Base-by-base conservation (phyloP, 768 basidiomycete species). In the Auricularia auricula-judae region DNA sequence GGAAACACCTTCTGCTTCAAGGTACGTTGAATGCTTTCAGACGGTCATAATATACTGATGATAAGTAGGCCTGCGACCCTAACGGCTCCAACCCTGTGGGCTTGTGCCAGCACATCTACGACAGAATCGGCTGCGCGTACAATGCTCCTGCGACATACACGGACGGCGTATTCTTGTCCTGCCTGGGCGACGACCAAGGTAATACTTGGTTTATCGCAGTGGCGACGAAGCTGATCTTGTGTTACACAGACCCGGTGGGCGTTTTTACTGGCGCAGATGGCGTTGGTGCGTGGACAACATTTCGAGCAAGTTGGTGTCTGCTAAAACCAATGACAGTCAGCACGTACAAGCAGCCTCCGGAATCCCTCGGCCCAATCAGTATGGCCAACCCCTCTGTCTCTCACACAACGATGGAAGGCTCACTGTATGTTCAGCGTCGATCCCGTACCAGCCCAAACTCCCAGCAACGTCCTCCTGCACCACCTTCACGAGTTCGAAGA, bases 391-490 rank as follows among this genome's bases (percentile, higher is more conserved):
- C 2, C 39, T 8, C 39, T 42, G 39, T 42, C 12, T 42, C 8
- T 14, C 7, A 14, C 7, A 7, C 39, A 4, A 7, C 12, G 39
- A 14, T 14, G 12, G 39, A 42, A 8, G 39, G 39, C 39, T 42
- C 39, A 42, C 12, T 14, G 39, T 42, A 14, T 42, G 39, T 8
- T 42, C 29, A 42, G 39, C 62, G 36, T 67, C 68, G 33, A 69
- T 74, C 59, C 71, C 72, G 3, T 74, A 72, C 70, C 44, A 42
- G 3, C 56, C 71, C n/a, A 61, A 56, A 33, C 70, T 70, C 23
- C 74, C 74, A 7, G 63, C 71, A 3, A 66, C 71, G 2, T 73
- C 72, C 18, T 29, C 53, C 18, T 75, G 74, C 71, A 62, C 64
- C 5, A 64, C 70, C 14, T 72, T 64, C 64, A 23, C 39, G 3